phyloP scores from a whole-genome alignment of 257 asterid species.

The Haberlea rhodopensis region DNA sequence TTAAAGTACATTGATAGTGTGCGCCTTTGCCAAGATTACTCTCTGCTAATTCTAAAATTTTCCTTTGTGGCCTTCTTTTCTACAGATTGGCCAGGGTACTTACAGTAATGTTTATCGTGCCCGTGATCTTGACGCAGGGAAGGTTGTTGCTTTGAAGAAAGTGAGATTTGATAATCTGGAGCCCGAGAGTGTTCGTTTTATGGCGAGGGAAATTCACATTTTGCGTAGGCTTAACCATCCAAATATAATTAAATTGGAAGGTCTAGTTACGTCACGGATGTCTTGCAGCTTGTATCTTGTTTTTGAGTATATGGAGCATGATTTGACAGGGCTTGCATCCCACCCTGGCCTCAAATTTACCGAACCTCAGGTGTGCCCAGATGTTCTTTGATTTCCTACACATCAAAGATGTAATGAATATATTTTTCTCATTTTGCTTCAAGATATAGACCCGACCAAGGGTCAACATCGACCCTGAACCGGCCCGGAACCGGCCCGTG shows the following conservation, averaged over 20 bases:
- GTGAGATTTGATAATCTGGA: constrained; percentile 93
- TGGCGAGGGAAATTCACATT: constrained; percentile 95
- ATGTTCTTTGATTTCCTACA: constrained; percentile 11
- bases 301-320: constrained; percentile 97
- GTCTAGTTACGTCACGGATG: constrained; percentile 91
- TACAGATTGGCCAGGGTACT: constrained; percentile 94
- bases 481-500: too few relatives aligned
- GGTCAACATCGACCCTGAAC: too few relatives aligned
- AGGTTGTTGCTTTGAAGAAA: constrained; percentile 88
- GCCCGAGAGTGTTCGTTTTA: constrained; percentile 95
- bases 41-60: constrained; percentile 10
- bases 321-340: constrained; percentile 86
- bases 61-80: constrained; percentile 18
- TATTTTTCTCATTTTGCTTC: neutral
- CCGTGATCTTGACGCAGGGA: constrained; percentile 85
- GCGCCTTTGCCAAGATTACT: neutral
- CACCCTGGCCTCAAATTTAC: constrained; percentile 81
- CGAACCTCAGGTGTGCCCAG: constrained; percentile 70
- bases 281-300: constrained; percentile 94
- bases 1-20: neutral
- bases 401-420: neutral
- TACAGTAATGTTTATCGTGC: constrained; percentile 94
- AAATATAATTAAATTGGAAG: constrained; percentile 83
- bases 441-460: too few relatives aligned
- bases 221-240: constrained; percentile 89